Evolutionary conservation across 75 land plant species (phyloP).

Genomic region (Pinus tabuliformis): DNA sequence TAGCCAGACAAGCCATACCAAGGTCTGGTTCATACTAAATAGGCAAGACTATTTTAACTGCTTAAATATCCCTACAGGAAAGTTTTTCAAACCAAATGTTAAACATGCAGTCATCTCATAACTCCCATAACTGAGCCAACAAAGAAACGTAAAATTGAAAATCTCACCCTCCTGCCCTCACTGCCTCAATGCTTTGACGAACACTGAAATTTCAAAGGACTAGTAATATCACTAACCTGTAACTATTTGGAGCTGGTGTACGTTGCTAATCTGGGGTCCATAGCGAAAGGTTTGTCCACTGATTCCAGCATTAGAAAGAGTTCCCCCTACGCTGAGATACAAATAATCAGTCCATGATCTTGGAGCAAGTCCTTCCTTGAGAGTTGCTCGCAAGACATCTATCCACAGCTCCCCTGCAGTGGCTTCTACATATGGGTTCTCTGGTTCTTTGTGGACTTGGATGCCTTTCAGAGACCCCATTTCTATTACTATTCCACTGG

Average conservation of each 20-base stretch:
- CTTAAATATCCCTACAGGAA: too few relatives aligned
- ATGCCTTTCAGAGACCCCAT: constrained; percentile 22
- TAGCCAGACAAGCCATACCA: too few relatives aligned
- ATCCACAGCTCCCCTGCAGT: constrained; percentile 77
- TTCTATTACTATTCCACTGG: constrained; percentile 69
- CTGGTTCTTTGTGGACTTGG: neutral
- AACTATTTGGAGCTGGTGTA: constrained; percentile 40
- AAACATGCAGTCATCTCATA: too few relatives aligned
- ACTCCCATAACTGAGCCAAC: too few relatives aligned
- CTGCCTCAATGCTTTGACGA: too few relatives aligned
- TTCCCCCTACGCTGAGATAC: constrained; percentile 46
- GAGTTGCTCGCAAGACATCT: constrained; percentile 51
- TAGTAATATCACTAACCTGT: constrained; percentile 20
- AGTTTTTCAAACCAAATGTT: too few relatives aligned
- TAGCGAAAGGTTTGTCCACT: constrained; percentile 46
- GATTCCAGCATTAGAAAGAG: constrained; percentile 52
- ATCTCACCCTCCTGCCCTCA: too few relatives aligned
- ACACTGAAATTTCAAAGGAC: too few relatives aligned
- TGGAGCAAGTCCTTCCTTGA: constrained; percentile 44
- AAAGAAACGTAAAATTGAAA: too few relatives aligned
- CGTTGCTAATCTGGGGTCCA: constrained; percentile 49
- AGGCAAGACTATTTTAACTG: too few relatives aligned
- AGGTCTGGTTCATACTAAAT: too few relatives aligned
- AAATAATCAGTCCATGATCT: constrained; percentile 50
- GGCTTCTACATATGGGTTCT: constrained; percentile 35